Conservation (phyloP, 345 rosid genomes). For the Citrus reticulata region DNA sequence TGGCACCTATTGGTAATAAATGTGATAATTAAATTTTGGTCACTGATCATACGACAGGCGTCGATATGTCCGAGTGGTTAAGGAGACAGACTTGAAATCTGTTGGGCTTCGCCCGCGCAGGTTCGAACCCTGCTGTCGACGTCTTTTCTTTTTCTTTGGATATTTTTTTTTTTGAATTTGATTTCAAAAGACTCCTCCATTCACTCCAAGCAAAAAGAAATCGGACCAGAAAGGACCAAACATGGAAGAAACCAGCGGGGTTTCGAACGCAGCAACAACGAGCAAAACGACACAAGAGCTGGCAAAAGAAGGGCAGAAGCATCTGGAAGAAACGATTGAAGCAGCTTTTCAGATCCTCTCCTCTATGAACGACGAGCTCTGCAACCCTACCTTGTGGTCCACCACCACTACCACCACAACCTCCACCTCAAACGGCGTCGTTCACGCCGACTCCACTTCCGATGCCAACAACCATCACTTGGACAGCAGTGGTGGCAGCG, state of each 20-base stretch:
- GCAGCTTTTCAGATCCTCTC: slow-evolving; percentile 81
- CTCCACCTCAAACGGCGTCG: slow-evolving; percentile 23
- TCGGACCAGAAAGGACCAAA: not conserved
- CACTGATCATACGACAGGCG: not conserved
- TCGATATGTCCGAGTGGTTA: slow-evolving; percentile 99
- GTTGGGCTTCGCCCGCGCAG: slow-evolving; percentile 83
- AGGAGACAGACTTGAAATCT: slow-evolving; percentile 98
- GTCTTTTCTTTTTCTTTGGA: not conserved
- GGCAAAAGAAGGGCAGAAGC: slow-evolving; percentile 83
- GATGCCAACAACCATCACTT: slow-evolving; percentile 45
- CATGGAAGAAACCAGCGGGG: slow-evolving; percentile 25
- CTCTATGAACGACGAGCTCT: slow-evolving; percentile 95
- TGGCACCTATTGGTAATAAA: too few species aligned
- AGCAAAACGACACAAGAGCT: slow-evolving; percentile 73
- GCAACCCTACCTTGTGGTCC: slow-evolving; percentile 84
- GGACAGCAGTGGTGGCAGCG: slow-evolving; percentile 50
- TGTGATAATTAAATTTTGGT: too few species aligned
- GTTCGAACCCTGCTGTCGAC: slow-evolving; percentile 89
- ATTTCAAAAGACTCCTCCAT: too few species aligned
- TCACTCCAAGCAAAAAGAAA: not conserved
- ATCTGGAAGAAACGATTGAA: slow-evolving; percentile 82
- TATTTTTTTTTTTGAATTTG: too few species aligned
- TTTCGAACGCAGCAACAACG: slow-evolving; percentile 13
- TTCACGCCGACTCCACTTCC: slow-evolving; percentile 41
- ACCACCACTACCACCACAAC: slow-evolving; percentile 16